Percentiles rank a stretch among this genome's conserved stretches.
Evolutionary conservation across 495 filamentous ascomycete species (phyloP).

Genomic region (Talaromyces liani): DNA sequence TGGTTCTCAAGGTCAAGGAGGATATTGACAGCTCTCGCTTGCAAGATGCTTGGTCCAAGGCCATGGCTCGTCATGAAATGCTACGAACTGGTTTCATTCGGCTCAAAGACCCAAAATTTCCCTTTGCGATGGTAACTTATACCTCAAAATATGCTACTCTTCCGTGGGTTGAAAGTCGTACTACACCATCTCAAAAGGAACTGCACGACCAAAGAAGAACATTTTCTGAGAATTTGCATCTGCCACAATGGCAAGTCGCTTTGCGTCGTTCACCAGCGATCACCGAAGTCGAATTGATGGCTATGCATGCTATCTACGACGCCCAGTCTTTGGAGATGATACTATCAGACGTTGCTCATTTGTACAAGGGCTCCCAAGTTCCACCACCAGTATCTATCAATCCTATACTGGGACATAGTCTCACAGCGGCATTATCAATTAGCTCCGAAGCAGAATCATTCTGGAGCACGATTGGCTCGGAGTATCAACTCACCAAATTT

Average conservation of each 20-base stretch:
- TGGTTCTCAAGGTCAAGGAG: slow-evolving; percentile 48
- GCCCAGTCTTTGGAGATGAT: slow-evolving; percentile 57
- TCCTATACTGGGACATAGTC: slow-evolving; percentile 41
- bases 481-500: slow-evolving; percentile 52
- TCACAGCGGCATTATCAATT: slow-evolving; percentile 31
- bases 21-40: slow-evolving; percentile 45
- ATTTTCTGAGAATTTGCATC: slow-evolving; percentile 28
- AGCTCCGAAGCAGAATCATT: slow-evolving; percentile 38
- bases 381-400: slow-evolving; percentile 21
- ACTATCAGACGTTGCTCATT: slow-evolving; percentile 44
- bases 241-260: slow-evolving; percentile 42
- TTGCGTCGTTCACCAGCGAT: slow-evolving; percentile 16
- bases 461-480: slow-evolving; percentile 50
- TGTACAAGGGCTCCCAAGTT: slow-evolving; percentile 23
- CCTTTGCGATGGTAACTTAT: slow-evolving; percentile 64
- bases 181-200: slow-evolving; percentile 14
- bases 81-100: slow-evolving; percentile 65
- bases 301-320: slow-evolving; percentile 76
- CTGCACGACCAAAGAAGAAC: slow-evolving; percentile 10
- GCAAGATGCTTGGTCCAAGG: slow-evolving; percentile 47
- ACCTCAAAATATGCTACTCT: slow-evolving; percentile 16
- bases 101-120: slow-evolving; percentile 32
- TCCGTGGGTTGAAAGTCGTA: slow-evolving; percentile 32
- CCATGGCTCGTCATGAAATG: slow-evolving; percentile 55
- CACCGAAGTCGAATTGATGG: slow-evolving; percentile 38